Evolutionary conservation across 169 alveolate species (phyloP).

Genomic region (Nephromyces sp.): DNA sequence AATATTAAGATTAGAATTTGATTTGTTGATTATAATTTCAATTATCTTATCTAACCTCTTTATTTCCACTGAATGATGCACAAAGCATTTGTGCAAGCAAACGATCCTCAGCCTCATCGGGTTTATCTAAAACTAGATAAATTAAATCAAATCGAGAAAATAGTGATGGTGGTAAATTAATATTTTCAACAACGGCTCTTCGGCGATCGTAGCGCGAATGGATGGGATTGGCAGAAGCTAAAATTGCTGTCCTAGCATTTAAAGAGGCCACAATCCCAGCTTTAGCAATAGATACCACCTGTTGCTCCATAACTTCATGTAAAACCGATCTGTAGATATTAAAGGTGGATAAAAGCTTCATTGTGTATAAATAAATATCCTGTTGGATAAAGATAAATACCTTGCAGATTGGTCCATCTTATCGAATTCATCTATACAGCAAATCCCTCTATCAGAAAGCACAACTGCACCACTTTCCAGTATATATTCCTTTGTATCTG

Average conservation of each 20-base stretch:
- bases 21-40: no score
- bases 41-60: no score
- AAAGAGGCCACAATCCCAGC: conserved; percentile 79
- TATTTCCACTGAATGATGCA: no score
- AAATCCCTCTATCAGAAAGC: conserved; percentile 86
- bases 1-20: no score
- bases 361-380: no score
- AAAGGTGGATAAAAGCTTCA: no score
- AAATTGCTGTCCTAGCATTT: conserved; percentile 90
- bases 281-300: conserved; percentile 94
- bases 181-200: conserved; percentile 82
- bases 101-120: no score
- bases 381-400: conserved; percentile 44
- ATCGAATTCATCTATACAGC: conserved; percentile 99
- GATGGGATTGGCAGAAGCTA: conserved; percentile 97
- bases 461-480: conserved; percentile 99
- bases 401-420: conserved; percentile 93
- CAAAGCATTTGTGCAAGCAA: no score
- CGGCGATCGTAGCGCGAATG: conserved; percentile 86
- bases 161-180: conserved; percentile 93
- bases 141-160: conserved; percentile 90
- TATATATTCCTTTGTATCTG: conserved; percentile 78
- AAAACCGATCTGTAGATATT: conserved; percentile 90
- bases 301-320: conserved; percentile 99
- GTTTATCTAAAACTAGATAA: conserved; percentile 75